Conservation (phyloP, 2,329 filamentous ascomycete genomes). For the Ophiostoma triangulosporum region DNA sequence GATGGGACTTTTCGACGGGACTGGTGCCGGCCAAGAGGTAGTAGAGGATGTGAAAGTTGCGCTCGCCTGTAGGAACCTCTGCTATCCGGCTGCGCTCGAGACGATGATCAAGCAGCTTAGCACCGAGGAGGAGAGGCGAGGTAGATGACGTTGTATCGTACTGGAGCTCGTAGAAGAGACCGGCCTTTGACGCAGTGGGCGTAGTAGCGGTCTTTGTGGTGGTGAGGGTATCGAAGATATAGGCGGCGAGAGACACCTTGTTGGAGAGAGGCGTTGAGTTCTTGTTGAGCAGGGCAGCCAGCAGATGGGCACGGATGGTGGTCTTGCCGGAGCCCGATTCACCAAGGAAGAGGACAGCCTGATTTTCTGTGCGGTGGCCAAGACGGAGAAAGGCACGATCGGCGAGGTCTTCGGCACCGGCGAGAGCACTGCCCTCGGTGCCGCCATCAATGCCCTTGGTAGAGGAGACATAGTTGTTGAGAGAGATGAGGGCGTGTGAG, state of each 20-base stretch:
- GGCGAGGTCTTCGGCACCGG: conserved; percentile 83
- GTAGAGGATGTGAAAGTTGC: conserved; percentile 92
- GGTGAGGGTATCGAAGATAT: conserved; percentile 90
- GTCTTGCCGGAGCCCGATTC: conserved; percentile 96
- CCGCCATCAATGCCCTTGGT: conserved; percentile 79
- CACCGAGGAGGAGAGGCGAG: conserved; percentile 79
- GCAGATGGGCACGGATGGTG: conserved; percentile 76
- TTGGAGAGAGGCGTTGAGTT: conserved; percentile 86
- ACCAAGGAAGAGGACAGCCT: conserved; percentile 82
- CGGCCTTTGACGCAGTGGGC: conserved; percentile 87
- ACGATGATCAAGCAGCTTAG: conserved; percentile 86
- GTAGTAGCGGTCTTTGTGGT: conserved; percentile 96
- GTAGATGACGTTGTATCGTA: conserved; percentile 82
- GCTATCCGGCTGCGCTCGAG: conserved; percentile 85
- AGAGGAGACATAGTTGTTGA: conserved; percentile 91
- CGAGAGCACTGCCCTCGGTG: conserved; percentile 84
- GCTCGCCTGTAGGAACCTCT: conserved; percentile 84
- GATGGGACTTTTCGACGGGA: conserved; percentile 74
- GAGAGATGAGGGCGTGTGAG: conserved; percentile 76
- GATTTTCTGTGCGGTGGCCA: conserved; percentile 81
- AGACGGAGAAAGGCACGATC: conserved; percentile 73
- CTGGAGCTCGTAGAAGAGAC: conserved; percentile 89
- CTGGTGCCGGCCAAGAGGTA: conserved; percentile 91
- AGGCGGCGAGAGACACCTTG: conserved; percentile 85
- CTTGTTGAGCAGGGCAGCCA: conserved; percentile 75